Conservation (phyloP, 257 asterid species). For the Capsicum chinense region DNA sequence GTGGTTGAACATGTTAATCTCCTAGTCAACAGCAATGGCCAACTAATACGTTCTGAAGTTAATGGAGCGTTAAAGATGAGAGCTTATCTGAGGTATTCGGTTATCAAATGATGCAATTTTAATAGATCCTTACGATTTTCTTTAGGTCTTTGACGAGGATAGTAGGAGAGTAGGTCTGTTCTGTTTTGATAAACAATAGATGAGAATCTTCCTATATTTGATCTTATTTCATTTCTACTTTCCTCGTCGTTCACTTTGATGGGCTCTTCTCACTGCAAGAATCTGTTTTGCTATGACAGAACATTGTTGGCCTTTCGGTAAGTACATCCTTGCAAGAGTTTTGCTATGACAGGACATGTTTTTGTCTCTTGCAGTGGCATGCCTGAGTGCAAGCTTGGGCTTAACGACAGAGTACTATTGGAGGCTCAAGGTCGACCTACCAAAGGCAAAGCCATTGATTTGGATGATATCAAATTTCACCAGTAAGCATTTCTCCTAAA, state of each 20-base stretch:
- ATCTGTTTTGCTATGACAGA: not conserved
- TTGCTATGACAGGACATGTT: not conserved
- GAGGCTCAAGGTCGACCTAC: constrained; percentile 96
- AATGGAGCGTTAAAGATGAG: constrained; percentile 99
- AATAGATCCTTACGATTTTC: not conserved
- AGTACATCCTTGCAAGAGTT: not conserved
- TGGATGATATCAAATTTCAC: constrained; percentile 97
- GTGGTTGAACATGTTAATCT: constrained; percentile 99
- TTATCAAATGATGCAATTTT: not conserved
- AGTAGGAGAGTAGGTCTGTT: not conserved
- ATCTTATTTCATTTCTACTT: not conserved
- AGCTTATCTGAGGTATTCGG: constrained; percentile 84
- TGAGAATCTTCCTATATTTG: not conserved
- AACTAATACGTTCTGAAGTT: constrained; percentile 91
- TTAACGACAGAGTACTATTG: constrained; percentile 88
- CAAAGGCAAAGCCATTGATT: constrained; percentile 97
- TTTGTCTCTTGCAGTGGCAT: constrained; percentile 76
- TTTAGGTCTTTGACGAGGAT: not conserved
- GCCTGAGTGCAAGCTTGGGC: constrained; percentile 99
- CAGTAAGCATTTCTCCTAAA: constrained; percentile 63
- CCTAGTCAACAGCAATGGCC: constrained; percentile 97
- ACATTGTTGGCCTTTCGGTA: not conserved
- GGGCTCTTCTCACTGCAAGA: not conserved
- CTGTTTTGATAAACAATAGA: not conserved
- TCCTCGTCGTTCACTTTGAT: not conserved